Base-by-base conservation (phyloP, 345 rosid species). In the Acer yangbiense region DNA sequence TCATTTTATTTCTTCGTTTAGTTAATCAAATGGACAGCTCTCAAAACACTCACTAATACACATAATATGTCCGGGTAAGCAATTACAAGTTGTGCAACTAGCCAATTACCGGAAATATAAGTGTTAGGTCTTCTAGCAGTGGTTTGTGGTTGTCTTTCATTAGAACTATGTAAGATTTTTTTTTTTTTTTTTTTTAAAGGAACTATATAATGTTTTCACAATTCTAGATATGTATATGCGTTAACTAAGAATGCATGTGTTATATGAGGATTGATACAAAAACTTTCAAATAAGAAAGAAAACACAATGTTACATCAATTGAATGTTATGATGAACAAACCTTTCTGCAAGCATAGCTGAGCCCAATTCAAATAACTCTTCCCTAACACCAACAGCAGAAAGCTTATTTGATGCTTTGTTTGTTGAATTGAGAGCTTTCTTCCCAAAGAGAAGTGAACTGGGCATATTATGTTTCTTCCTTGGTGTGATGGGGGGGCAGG, bases 281-380 rank as follows among this genome's bases (percentile, higher is more conserved):
- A 52, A 39, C 55, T 52, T 9, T 17, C 46, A 50, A 74, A 48
- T 17, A 57, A 6, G 23, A 18, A 23, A 68, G 20, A 8, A 25
- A 71, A 13, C 1, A 25, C 7, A 10, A 63, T 2, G 39, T 12
- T 58, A 76, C 14, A 69, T 14, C 6, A 46, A n/a, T 18, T 13
- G 46, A 69, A 63, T 52, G 64, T 16, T 67, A 11, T 17, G 27
- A 55, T 11, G n/a, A 43, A 60, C 64, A 48, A 80, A 97, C 99
- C 99, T 93, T 83, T 97, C 98, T 1, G 91, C 95, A 71, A 96
- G 98, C 86, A 92, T 80, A 60, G 99, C 99, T 69, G 98, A 93
- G 81, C 99, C 99, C 88, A 94, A 98, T 91, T 97, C 99, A 79
- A 97, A 97, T 86, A 97, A 88, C 82, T 97, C 99, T 84, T 94